Base-by-base conservation (phyloP, 2,329 filamentous ascomycete genomes). In the Ophiostoma angusticollis region DNA sequence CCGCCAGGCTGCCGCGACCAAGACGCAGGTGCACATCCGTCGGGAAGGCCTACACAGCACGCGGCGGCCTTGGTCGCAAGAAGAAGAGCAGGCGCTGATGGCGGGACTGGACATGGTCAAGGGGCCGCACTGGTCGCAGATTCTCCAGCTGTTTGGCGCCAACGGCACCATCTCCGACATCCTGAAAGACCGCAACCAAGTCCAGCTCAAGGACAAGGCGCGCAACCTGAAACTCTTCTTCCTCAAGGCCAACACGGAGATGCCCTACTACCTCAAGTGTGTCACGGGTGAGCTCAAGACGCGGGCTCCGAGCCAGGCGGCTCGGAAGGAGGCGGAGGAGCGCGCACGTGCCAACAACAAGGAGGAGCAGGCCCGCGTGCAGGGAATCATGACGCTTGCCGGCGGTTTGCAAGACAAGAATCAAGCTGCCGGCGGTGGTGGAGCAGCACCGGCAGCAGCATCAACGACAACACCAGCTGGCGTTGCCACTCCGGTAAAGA, bases 111-210 rank as follows among this genome's bases (percentile, higher is more conserved):
- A 93, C 52, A 76, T 81, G 55, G 86, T 94, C 33, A 86, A 87
- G 54, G 86, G 86, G 0, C 86, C 86, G 14, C 85, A 94, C 52
- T 94, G 86, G 86, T 89, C 83, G 49, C 85, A 93, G 54, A 94
- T 94, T 33, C 65, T 94, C 11, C 79, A 79, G 2, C 70, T 93
- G 30, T 93, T 89, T 54, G 86, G 86, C 1, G 71, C 75, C 0
- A 81, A 80, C 30, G 86, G 86, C 5, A 81, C 79, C 0, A 74
- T 89, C 18, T 87, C 78, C 33, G 80, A 89, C 49, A 81, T 89
- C 18, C 67, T 93, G 16, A 89, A 87, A 49, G 86, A 93, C 54
- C 73, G 85, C 24, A 93, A 86, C 31, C 85, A 94, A 53, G 86
- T 94, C 0, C 86, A 93, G 54, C 67, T 93, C 11, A 94, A 94